Base-by-base conservation (phyloP, 2,329 filamentous ascomycete species). In the Penicillium sp. region DNA sequence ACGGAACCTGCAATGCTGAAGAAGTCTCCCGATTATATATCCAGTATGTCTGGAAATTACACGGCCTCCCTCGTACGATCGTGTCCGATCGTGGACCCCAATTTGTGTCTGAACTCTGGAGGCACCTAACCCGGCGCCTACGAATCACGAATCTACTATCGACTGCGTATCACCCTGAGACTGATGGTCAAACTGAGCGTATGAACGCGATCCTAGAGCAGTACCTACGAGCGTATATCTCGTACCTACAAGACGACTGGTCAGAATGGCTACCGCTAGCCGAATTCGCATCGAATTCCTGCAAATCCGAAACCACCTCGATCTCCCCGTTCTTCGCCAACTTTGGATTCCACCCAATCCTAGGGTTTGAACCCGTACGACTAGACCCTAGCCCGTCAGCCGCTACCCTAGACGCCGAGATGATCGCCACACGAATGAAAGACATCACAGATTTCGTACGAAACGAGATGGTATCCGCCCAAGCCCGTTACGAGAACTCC, bases 51-150 rank as follows among this genome's bases (percentile, higher is more conserved):
- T 50, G 33, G n/a, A 26, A 33, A 1, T 33, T 7, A 18, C 35
- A 44, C 4, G 53, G 58, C 6, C 15, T 53, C 1, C 55, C 53
- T 1, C n/a, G 48, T 8, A 41, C 52, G 14, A 55, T 62, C 11
- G 12, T 2, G 33, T n/a, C n/a, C n/a, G n/a, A n/a, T n/a, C n/a
- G n/a, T n/a, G n/a, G n/a, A n/a, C n/a, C n/a, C n/a, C n/a, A 60
- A 14, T 62, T 60, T 15, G 31, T 55, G 1, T 47, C 45, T 4
- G 41, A 46, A 8, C 56, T 63, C 23, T 63, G 45, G 58, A 35
- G 25, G 12, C 37, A 54, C 12, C 35, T 63, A 7, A 57, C 49
- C 22, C 18, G 26, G 4, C 26, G 49, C 0, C 27, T 59, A 4
- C 12, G 41, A 2, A 57, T 60, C 7, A 43, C 50, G n/a, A 4